Evolutionary conservation across 176 grass and related monocot species (phyloP).

Genomic region (Raddia guianensis): DNA sequence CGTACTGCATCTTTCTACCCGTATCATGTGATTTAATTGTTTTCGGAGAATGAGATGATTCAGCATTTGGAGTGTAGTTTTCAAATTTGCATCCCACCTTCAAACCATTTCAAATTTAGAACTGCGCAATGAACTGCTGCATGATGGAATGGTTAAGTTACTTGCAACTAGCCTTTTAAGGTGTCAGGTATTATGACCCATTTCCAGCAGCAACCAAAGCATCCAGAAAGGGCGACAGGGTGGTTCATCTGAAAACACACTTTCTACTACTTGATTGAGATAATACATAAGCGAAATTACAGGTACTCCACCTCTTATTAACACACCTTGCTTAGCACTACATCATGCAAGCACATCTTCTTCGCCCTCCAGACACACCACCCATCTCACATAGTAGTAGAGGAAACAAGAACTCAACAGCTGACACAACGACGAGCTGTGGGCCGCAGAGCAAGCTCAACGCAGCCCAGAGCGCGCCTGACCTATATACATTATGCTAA

Average conservation of each 20-base stretch:
- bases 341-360: neutral
- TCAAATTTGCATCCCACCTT: too few relatives aligned
- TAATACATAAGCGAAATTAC: conserved; percentile 38
- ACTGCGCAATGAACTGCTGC: too few relatives aligned
- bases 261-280: conserved; percentile 7
- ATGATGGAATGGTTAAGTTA: too few relatives aligned
- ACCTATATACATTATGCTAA: conserved; percentile 16
- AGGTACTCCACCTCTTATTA: neutral
- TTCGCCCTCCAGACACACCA: neutral
- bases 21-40: too few relatives aligned
- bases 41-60: too few relatives aligned
- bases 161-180: too few relatives aligned
- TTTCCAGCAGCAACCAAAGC: neutral
- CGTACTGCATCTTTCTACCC: too few relatives aligned
- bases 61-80: too few relatives aligned
- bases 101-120: too few relatives aligned
- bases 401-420: neutral
- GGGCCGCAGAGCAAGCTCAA: neutral
- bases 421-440: neutral
- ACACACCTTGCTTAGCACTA: conserved; percentile 12
- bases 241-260: neutral
- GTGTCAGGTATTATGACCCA: neutral
- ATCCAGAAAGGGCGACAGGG: neutral
- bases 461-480: neutral
- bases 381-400: neutral